Evolutionary conservation across 2,329 filamentous ascomycete genomes (phyloP).

Genomic region (Monosporascus sp.): DNA sequence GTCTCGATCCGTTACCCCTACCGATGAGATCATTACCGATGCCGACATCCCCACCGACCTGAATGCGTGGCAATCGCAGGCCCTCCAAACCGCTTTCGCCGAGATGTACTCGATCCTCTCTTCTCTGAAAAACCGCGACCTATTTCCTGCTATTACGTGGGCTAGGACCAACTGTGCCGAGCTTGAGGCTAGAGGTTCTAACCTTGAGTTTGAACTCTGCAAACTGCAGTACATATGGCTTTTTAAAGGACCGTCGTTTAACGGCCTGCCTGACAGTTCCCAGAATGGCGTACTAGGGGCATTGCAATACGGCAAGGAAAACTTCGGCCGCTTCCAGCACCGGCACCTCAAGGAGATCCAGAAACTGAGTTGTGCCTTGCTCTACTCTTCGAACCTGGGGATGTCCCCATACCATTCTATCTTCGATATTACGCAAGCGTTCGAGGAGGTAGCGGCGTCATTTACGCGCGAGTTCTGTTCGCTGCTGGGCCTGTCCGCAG

Average conservation of each 20-base stretch:
- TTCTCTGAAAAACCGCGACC: conserved; percentile 67
- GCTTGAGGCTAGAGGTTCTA: conserved; percentile 79
- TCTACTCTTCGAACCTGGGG: conserved; percentile 69
- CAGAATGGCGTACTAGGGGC: conserved; percentile 58
- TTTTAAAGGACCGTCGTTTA: conserved; percentile 58
- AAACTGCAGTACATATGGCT: conserved; percentile 87
- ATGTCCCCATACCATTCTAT: conserved; percentile 73
- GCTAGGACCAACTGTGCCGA: conserved; percentile 63
- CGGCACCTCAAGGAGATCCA: conserved; percentile 77
- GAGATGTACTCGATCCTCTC: conserved; percentile 89
- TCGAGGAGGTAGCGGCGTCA: conserved; percentile 76
- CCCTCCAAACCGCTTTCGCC: conserved; percentile 75
- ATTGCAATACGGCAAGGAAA: conserved; percentile 66
- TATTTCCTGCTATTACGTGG: conserved; percentile 84
- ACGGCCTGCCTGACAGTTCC: conserved; percentile 47
- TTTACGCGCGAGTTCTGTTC: conserved; percentile 96
- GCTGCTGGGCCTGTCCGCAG: conserved; percentile 79
- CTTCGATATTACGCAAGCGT: conserved; percentile 71
- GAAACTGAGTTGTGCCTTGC: conserved; percentile 74
- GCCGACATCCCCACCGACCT: conserved; percentile 40
- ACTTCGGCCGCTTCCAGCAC: conserved; percentile 69
- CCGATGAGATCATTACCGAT: conserved; percentile 24
- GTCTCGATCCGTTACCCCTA: conserved; percentile 8
- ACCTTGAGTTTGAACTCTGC: conserved; percentile 90
- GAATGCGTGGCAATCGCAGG: conserved; percentile 55